Conservation (phyloP, 192 early-diverging fungal genomes). For the Paraglomus occultum region DNA sequence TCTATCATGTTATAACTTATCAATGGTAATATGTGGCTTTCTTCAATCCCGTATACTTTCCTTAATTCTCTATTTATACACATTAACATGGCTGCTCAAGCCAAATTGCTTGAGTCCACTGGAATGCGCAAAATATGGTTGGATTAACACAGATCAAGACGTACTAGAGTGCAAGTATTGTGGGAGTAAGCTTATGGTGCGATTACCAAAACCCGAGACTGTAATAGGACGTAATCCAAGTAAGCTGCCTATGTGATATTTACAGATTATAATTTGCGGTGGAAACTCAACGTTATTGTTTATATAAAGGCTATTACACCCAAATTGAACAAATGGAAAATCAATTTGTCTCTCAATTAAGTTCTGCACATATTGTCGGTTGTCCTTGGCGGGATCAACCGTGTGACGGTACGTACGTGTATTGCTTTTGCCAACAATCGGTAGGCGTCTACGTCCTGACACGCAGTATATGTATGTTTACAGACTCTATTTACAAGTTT, state of each 20-base stretch:
- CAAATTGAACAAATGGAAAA: not conserved
- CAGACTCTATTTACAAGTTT: conserved; percentile 22
- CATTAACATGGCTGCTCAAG: conserved; percentile 18
- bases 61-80: conserved; percentile 2
- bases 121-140: conserved; percentile 23
- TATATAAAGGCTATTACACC: too few species aligned
- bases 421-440: too few species aligned
- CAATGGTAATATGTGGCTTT: not conserved
- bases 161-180: conserved; percentile 21
- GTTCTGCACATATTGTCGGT: not conserved
- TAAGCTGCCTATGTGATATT: too few species aligned
- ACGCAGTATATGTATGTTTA: too few species aligned
- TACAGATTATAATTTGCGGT: too few species aligned
- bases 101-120: conserved; percentile 15
- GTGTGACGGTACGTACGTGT: conserved; percentile 12
- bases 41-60: not conserved
- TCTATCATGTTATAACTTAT: not conserved
- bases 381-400: conserved; percentile 23
- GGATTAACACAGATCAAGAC: conserved; percentile 13
- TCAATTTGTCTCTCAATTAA: conserved; percentile 13
- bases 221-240: too few species aligned
- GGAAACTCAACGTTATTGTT: too few species aligned
- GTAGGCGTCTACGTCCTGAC: too few species aligned
- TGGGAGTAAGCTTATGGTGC: conserved; percentile 4
- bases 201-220: not conserved